Percentiles rank a stretch among this genome's conserved stretches.
Conservation (phyloP, 1,284 basidiomycete genomes). For the Irpex sp. region DNA sequence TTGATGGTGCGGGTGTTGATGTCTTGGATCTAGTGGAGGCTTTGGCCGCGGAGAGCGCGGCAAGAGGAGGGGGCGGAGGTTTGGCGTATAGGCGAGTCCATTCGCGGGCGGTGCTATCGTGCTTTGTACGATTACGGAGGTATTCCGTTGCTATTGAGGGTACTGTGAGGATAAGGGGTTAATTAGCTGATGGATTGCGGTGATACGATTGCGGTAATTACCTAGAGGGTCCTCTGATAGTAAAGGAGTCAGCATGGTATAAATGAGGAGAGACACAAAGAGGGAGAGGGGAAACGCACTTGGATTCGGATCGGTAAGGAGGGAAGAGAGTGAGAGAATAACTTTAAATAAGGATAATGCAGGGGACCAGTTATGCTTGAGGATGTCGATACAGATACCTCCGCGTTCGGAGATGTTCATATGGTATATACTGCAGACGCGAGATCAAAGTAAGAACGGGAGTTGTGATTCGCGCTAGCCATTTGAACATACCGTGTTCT, state of each 20-base stretch:
- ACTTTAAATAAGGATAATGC: slow-evolving; percentile 90
- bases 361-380: slow-evolving; percentile 89
- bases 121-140: slow-evolving; percentile 53
- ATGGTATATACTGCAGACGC: slow-evolving; percentile 71
- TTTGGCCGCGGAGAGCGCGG: slow-evolving; percentile 30
- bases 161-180: slow-evolving; percentile 36
- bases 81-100: slow-evolving; percentile 63
- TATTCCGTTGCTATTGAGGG: slow-evolving; percentile 73
- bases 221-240: slow-evolving; percentile 66
- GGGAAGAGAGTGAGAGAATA: slow-evolving; percentile 81
- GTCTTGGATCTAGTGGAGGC: slow-evolving; percentile 15
- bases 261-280: no score
- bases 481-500: slow-evolving; percentile 55
- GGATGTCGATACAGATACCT: slow-evolving; percentile 75
- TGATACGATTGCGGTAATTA: slow-evolving; percentile 21
- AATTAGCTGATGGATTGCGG: neutral
- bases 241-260: neutral
- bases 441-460: neutral
- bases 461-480: neutral
- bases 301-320: slow-evolving; percentile 88
- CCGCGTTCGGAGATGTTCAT: slow-evolving; percentile 86
- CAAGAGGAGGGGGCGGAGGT: slow-evolving; percentile 34
- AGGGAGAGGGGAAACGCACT: slow-evolving; percentile 41
- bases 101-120: slow-evolving; percentile 61
- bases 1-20: neutral